Evolutionary conservation across 345 rosid genomes (phyloP).

Genomic region (Syzygium aqueum): DNA sequence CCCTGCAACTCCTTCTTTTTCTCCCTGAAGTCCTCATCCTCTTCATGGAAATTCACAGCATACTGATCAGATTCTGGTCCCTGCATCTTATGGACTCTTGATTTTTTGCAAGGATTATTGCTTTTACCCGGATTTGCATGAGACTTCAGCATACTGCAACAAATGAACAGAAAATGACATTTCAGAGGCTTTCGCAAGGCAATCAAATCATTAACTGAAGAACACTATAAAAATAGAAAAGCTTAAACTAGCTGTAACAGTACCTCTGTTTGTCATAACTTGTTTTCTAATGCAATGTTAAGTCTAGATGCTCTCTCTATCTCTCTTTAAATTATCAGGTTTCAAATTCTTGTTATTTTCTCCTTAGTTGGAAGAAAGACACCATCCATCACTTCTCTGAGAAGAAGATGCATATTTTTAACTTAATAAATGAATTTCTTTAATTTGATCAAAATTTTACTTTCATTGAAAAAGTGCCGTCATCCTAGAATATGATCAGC

Average conservation of each 20-base stretch:
- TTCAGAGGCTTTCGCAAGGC: not conserved
- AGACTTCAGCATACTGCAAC: not conserved
- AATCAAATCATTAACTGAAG: not conserved
- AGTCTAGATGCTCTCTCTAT: not conserved
- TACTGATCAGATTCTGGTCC: not conserved
- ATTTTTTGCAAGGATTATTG: not conserved
- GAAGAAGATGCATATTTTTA: not conserved
- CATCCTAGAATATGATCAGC: not conserved
- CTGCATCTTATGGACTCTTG: not conserved
- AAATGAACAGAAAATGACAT: not conserved
- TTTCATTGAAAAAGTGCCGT: not conserved
- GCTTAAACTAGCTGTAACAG: not conserved
- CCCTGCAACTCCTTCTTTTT: slow-evolving; percentile 20
- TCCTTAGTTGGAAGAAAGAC: not conserved
- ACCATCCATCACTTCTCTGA: not conserved
- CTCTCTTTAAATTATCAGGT: not conserved
- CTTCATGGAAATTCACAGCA: not conserved
- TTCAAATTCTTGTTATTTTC: not conserved
- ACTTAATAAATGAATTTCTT: not conserved
- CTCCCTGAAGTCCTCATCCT: slow-evolving; percentile 2
- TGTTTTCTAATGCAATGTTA: not conserved
- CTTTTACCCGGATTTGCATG: not conserved
- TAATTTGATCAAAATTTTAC: not conserved
- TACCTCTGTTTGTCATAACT: not conserved
- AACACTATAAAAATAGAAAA: not conserved